Evolutionary conservation across 2,329 filamentous ascomycete species (phyloP).

Genomic region (Nigrograna mackinnonii): DNA sequence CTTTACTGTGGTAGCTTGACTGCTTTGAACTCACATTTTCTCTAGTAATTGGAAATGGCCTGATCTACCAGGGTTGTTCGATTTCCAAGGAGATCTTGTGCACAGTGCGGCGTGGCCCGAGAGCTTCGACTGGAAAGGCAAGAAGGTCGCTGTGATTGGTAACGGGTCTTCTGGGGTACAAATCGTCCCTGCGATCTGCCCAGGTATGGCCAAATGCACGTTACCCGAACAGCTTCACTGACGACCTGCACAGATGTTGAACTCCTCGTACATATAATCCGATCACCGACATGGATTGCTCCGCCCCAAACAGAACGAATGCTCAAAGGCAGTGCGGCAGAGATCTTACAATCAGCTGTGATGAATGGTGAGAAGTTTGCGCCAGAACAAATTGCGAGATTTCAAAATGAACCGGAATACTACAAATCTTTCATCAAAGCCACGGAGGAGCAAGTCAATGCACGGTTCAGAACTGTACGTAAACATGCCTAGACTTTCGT

Average conservation of each 20-base stretch:
- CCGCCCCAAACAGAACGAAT: slow-evolving; percentile 31
- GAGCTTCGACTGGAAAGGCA: slow-evolving; percentile 51
- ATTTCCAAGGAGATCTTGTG: slow-evolving; percentile 56
- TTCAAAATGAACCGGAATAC: not conserved
- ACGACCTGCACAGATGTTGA: slow-evolving; percentile 48
- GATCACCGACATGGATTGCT: slow-evolving; percentile 55
- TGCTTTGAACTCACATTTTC: not conserved
- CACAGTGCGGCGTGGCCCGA: slow-evolving; percentile 62
- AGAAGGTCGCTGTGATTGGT: slow-evolving; percentile 58
- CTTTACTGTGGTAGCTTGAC: not conserved
- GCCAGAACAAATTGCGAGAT: not conserved
- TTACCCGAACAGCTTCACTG: slow-evolving; percentile 36
- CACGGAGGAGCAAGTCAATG: not conserved
- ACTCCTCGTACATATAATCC: slow-evolving; percentile 54
- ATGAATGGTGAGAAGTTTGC: not conserved
- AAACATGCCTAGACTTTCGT: no score
- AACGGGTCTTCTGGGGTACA: slow-evolving; percentile 48
- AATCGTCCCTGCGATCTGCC: slow-evolving; percentile 16
- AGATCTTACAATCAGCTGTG: not conserved
- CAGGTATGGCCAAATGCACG: slow-evolving; percentile 6
- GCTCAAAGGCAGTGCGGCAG: not conserved
- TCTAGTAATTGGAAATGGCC: slow-evolving; percentile 53
- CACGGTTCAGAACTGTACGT: not conserved
- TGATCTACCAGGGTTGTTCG: slow-evolving; percentile 53
- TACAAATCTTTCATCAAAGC: not conserved